Percentiles rank a stretch among this genome's conserved stretches.
These are phyloP conservation scores for Plasmodium cynomolgi DNA, from an alignment of 169 alveolate species.

Conservation along the genomic window DNA sequence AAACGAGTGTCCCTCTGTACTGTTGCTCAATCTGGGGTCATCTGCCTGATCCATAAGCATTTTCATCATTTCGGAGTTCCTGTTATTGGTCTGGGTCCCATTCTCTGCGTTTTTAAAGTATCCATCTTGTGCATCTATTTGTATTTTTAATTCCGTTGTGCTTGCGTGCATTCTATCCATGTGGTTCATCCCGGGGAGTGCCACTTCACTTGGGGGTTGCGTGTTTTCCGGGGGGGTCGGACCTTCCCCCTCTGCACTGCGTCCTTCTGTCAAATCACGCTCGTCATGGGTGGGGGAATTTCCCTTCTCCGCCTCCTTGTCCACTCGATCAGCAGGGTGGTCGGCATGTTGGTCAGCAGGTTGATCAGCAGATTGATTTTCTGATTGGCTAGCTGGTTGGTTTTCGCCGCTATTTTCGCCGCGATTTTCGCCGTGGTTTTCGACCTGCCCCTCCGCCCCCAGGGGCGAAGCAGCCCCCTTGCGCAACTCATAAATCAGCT, in stretches of 20 bases:
- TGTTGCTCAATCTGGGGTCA: neutral
- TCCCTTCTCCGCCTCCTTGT: neutral
- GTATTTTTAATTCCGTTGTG: neutral
- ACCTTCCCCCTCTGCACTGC: conserved; percentile 1
- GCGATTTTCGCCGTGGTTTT: neutral
- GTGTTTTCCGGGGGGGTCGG: neutral
- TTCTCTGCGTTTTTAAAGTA: neutral
- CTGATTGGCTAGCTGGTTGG: no score
- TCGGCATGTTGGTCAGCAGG: neutral
- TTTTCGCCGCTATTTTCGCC: no score
- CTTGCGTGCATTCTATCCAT: neutral
- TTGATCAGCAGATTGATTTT: no score
- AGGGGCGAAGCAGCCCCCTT: conserved; percentile 37
- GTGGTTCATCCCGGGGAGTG: neutral
- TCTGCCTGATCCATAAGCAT: neutral
- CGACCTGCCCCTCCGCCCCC: neutral
- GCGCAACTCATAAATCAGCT: conserved; percentile 48
- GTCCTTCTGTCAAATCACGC: neutral
- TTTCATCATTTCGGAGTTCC: conserved; percentile 6
- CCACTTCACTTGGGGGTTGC: neutral
- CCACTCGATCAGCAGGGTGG: neutral
- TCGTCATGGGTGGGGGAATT: neutral
- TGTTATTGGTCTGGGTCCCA: neutral
- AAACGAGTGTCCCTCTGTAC: neutral
- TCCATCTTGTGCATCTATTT: neutral